phyloP scores from a whole-genome alignment of 352 stramenopile genomes.

The Pythium plurisporium region DNA sequence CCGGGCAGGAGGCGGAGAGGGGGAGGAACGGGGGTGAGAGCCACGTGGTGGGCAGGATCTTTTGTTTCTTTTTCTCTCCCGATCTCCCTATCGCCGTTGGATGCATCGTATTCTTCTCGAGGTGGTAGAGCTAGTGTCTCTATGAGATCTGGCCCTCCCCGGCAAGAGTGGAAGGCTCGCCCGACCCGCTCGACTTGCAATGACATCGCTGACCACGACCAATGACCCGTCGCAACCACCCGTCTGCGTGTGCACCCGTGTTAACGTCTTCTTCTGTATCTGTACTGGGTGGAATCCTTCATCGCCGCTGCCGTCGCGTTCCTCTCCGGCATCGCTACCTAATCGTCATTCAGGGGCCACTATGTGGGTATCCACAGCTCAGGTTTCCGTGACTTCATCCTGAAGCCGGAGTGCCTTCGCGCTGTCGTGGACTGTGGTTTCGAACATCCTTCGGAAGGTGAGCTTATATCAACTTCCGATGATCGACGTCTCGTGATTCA shows the following conservation, averaged over 20 bases:
- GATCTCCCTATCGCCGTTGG: neutral
- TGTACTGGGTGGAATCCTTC: constrained; percentile 37
- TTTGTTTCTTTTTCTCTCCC: neutral
- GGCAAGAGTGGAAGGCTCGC: neutral
- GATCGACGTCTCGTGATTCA: neutral
- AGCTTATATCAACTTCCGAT: neutral
- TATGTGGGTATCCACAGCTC: constrained; percentile 99
- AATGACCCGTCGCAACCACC: constrained; percentile 10
- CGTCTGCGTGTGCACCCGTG: constrained; percentile 22
- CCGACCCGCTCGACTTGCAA: neutral
- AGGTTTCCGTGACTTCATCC: constrained; percentile 99
- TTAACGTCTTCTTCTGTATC: constrained; percentile 87
- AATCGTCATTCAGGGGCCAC: constrained; percentile 87
- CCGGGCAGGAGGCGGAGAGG: neutral
- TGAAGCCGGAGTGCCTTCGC: constrained; percentile 98
- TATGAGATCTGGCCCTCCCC: neutral
- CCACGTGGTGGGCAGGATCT: constrained; percentile 13
- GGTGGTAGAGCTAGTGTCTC: neutral
- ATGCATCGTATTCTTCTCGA: neutral
- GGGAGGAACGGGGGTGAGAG: constrained; percentile 2
- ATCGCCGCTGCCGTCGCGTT: neutral
- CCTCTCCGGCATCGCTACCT: neutral
- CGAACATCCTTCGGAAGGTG: constrained; percentile 99
- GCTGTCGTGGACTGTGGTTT: constrained; percentile 99
- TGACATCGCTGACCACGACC: constrained; percentile 1